Evolutionary conservation across 129 eudicot genomes (phyloP).

Genomic region (Tagetes erecta): DNA sequence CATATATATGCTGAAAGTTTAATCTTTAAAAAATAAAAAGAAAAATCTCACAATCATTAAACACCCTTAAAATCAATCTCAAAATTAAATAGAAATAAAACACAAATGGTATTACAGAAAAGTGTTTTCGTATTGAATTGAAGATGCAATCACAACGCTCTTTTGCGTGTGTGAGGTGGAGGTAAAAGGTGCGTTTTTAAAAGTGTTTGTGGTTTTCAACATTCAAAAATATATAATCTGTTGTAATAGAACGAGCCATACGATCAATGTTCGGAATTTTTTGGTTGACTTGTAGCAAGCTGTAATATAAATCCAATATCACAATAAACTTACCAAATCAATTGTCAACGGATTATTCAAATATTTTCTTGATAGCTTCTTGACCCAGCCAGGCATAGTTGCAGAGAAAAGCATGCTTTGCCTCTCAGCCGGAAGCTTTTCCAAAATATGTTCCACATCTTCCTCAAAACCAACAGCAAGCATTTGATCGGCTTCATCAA

Average conservation of each 20-base stretch:
- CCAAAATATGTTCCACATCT: slow-evolving; percentile 79
- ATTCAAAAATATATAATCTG: too few species aligned
- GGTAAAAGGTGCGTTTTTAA: too few species aligned
- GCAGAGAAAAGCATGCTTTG: slow-evolving; percentile 99
- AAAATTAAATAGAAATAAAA: background rate
- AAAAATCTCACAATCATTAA: background rate
- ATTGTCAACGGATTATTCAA: slow-evolving; percentile 83
- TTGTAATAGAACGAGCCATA: too few species aligned
- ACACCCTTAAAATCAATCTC: background rate
- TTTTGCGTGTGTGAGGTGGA: too few species aligned
- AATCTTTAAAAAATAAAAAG: background rate
- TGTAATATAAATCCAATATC: background rate
- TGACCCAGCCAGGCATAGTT: slow-evolving; percentile 98
- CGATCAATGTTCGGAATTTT: too few species aligned
- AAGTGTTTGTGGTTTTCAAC: too few species aligned
- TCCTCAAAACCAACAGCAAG: slow-evolving; percentile 99
- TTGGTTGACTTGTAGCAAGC: background rate
- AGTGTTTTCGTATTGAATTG: too few species aligned
- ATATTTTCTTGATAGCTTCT: slow-evolving; percentile 82
- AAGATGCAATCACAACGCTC: too few species aligned
- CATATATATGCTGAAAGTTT: background rate
- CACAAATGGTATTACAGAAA: background rate
- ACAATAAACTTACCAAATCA: slow-evolving; percentile 65
- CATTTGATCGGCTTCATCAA: slow-evolving; percentile 99
- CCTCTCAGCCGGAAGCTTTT: slow-evolving; percentile 69